Evolutionary conservation across 139 green algal genomes (phyloP), one percentile per base, ranked within the genome.

Genomic region (Limnomonas spitsbergensis): DNA sequence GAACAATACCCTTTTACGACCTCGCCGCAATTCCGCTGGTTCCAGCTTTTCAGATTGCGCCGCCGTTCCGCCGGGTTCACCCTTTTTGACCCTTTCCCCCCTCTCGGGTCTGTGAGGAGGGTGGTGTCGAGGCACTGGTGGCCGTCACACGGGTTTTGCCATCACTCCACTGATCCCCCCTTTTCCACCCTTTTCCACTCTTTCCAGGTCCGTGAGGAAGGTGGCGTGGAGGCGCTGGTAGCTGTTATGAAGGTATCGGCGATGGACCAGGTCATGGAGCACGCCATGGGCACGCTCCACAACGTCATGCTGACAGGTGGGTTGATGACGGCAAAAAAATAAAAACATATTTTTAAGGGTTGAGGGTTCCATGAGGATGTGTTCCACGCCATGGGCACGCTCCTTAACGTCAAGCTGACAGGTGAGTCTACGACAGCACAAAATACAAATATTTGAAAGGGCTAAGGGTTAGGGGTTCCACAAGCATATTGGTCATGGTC

Each of bases 391-490:
- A 69, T 86, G 72, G 81, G 81, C 3, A 77, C 77, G 26, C 77
- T 86, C 66, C 81, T 82, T 66, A 86, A 86, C 39, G 52, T 86
- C 40, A 80, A 78, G 66, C 73, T 86, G 53, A 80, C 76, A 39
- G 75, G 66, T 73, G 35, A 3, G 66, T 40, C 2, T 27, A 40
- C 35, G 27, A n/a, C 34, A n/a, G 31, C 4, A 4, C 3, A 56
- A 14, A 14, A 14, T 56, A 9, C 9, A 56, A 9, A 56, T 1
- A 38, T 80, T 38, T 69, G 74, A 14, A n/a, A 56, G 47, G 9
- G 47, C 47, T 31, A 24, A n/a, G 61, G 24, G 9, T 38, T 31
- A 7, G 61, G 26, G 6, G 6, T 38, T 80, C 2, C 38, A 68
- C 1, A 31, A 69, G 40, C 24, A 82, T 2, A 76, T 82, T 71